phyloP scores from a whole-genome alignment of 73 alveolate species.

The Durusdinium trenchii region DNA sequence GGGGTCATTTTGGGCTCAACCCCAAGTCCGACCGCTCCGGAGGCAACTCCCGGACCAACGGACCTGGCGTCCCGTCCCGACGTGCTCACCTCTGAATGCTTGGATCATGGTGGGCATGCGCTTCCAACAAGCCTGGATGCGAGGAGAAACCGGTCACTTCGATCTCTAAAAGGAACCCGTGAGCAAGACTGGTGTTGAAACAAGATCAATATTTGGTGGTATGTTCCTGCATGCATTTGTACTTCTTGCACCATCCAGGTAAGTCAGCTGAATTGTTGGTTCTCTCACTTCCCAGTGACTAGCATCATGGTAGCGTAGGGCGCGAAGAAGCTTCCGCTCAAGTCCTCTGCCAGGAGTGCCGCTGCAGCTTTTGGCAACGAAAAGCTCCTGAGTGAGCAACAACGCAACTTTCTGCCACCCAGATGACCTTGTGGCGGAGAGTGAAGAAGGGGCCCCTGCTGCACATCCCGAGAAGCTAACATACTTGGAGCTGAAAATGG shows the following conservation, averaged over 20 bases:
- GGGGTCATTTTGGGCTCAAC: no score
- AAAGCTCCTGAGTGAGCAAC: background rate
- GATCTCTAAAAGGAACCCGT: background rate
- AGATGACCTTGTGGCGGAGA: no score
- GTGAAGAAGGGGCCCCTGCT: no score
- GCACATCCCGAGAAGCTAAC: background rate
- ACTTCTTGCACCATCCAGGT: background rate
- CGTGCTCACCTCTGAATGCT: slow-evolving; percentile 22
- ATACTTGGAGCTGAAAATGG: background rate
- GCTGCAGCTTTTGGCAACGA: slow-evolving; percentile 2
- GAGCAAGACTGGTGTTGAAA: background rate
- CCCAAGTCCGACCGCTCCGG: no score
- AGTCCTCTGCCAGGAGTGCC: slow-evolving; percentile 32
- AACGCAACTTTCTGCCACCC: background rate
- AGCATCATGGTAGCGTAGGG: slow-evolving; percentile 75
- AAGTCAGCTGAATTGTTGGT: background rate
- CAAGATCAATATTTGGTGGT: no score
- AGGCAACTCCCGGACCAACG: no score
- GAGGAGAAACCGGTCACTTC: background rate
- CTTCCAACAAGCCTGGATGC: slow-evolving; percentile 58
- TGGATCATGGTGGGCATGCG: slow-evolving; percentile 62
- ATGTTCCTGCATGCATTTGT: no score
- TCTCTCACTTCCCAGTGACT: background rate
- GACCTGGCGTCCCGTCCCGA: no score
- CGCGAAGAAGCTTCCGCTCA: slow-evolving; percentile 72